Conservation (phyloP, 2,329 filamentous ascomycete genomes). For the Onygenales sp. region DNA sequence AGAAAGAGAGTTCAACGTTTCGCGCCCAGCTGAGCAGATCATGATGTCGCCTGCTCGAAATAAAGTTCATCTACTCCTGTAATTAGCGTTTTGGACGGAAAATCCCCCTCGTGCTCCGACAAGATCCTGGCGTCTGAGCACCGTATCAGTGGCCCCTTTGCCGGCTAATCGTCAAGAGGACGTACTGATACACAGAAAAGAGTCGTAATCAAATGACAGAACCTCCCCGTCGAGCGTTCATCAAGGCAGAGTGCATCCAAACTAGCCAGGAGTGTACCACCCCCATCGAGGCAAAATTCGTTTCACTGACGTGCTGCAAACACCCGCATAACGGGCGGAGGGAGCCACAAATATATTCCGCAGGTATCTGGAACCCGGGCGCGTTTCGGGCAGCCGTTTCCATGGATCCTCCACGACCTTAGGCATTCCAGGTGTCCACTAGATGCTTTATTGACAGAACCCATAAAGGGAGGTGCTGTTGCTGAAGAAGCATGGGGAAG, state of each 20-base stretch:
- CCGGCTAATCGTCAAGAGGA: background rate
- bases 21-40: background rate
- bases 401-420: background rate
- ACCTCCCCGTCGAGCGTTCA: background rate
- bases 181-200: background rate
- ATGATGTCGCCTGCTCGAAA: background rate
- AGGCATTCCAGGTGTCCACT: background rate
- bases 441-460: background rate
- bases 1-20: background rate
- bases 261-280: constrained; percentile 1
- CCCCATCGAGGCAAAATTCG: constrained; percentile 7
- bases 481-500: background rate
- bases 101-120: background rate
- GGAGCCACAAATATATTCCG: constrained; percentile 1
- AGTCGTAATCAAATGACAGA: background rate
- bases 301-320: constrained; percentile 7
- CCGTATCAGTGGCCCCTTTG: constrained; percentile 2
- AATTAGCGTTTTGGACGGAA: background rate
- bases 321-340: constrained; percentile 4
- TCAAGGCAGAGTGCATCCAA: constrained; percentile 1
- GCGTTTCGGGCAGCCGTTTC: constrained; percentile 3
- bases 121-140: background rate
- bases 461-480: background rate
- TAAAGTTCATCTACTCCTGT: background rate
- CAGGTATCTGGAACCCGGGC: constrained; percentile 4